Evolutionary conservation across 257 asterid species (phyloP).

Genomic region (Solanum peruvianum): DNA sequence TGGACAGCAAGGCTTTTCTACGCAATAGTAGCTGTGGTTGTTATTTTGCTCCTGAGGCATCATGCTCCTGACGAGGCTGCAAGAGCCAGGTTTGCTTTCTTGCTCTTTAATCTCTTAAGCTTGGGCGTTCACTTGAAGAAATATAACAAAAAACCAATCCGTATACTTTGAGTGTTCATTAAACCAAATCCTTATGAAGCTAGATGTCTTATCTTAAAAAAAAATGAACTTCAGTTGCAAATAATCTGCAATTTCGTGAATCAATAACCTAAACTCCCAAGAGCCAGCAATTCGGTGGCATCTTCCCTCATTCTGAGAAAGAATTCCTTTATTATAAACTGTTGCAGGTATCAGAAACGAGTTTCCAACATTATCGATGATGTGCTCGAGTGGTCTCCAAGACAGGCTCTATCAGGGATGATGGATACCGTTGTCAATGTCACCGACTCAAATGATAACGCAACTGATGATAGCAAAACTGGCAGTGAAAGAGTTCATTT

Average conservation of each 20-base stretch:
- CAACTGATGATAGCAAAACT: slow-evolving; percentile 14
- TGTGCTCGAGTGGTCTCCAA: slow-evolving; percentile 96
- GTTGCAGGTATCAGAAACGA: slow-evolving; percentile 83
- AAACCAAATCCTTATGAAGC: background rate
- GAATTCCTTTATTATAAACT: background rate
- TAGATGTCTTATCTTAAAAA: background rate
- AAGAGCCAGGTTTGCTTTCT: slow-evolving; percentile 67
- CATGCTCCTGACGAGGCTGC: slow-evolving; percentile 99
- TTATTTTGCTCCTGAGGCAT: slow-evolving; percentile 71
- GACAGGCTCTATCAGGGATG: slow-evolving; percentile 88
- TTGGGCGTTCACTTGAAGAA: background rate
- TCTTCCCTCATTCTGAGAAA: background rate
- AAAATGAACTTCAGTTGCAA: background rate
- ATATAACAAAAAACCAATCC: background rate
- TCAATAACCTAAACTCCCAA: background rate
- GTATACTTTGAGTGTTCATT: background rate
- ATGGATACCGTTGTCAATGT: slow-evolving; percentile 46
- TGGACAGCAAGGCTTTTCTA: slow-evolving; percentile 98
- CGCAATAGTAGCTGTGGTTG: slow-evolving; percentile 55
- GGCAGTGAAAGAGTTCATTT: background rate
- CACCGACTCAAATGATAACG: slow-evolving; percentile 18
- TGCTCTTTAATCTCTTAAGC: background rate
- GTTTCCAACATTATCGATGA: slow-evolving; percentile 94
- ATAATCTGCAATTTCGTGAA: background rate
- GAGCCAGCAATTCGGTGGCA: background rate